Evolutionary conservation across 164 flowering plant species (phyloP), one percentile per base, ranked within the genome.

Genomic region (Vitis amurensis): DNA sequence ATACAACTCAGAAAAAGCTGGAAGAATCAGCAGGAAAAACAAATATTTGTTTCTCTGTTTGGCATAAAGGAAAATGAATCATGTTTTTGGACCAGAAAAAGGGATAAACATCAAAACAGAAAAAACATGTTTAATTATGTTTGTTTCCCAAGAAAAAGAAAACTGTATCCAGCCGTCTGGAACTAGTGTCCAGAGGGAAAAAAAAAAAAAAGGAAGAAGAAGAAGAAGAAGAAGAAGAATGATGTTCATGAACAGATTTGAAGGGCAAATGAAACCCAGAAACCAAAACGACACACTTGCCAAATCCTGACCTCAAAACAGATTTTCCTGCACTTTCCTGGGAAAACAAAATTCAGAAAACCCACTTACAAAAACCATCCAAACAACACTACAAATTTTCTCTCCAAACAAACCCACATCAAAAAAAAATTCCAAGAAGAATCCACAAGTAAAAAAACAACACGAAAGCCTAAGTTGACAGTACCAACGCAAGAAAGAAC

Each of bases 11-110:
- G 58, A 11, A 66, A 73, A 66, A 73, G 68, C 64, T 50, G 68
- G 62, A 50, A 57, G 47, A 67, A 62, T 65, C 65, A 63, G 44
- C 49, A 63, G 47, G 53, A 51, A 50, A 74, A 48, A 61, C 49
- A 55, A n/a, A 30, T 31, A 71, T 61, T 63, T 23, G 23, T 60
- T 55, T 69, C 71, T n/a, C 44, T 63, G 52, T 51, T 58, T 69
- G 48, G 71, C 27, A 70, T 17, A 61, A 14, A 53, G 61, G 8
- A 44, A 15, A 17, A 48, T 7, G 29, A 56, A 27, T 15, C 44
- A 37, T 56, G 47, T 50, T 1, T 56, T 58, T 10, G 30, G 12
- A 16, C 27, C 13, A 29, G 11, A 51, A 53, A 61, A 69, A 16
- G 11, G 55, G 52, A 29, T 9, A 44, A 14, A 27, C 52, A 59